A percentile compares a stretch with the other conserved stretches of the same genome.
Conservation (phyloP, 495 filamentous ascomycete species). For the Cryomyces minteri region DNA sequence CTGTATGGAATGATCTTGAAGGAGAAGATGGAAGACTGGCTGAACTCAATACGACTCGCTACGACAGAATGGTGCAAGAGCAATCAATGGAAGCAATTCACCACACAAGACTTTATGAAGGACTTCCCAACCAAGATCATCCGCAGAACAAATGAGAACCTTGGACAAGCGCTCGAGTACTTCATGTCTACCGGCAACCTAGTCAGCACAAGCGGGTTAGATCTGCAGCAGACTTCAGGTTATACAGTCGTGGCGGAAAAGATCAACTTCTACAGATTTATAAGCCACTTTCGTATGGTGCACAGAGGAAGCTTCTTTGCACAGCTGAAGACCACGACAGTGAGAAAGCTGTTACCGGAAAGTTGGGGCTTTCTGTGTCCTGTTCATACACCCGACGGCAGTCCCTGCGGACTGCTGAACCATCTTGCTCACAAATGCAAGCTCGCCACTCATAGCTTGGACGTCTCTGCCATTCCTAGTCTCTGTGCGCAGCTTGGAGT, state of each 20-base stretch:
- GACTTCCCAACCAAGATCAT: constrained; percentile 67
- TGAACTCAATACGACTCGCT: constrained; percentile 41
- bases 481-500: constrained; percentile 65
- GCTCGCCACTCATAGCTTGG: constrained; percentile 51
- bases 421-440: constrained; percentile 93
- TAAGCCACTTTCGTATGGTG: constrained; percentile 98
- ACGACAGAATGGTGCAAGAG: constrained; percentile 53
- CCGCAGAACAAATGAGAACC: constrained; percentile 64
- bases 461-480: constrained; percentile 52
- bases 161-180: constrained; percentile 75
- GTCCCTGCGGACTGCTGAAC: constrained; percentile 85
- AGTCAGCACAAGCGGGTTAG: constrained; percentile 72
- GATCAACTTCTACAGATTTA: constrained; percentile 97
- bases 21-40: constrained; percentile 78
- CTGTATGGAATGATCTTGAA: constrained; percentile 91
- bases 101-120: constrained; percentile 48
- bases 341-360: constrained; percentile 85
- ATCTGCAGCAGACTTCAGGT: constrained; percentile 84
- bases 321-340: constrained; percentile 89
- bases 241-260: constrained; percentile 96
- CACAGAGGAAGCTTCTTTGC: constrained; percentile 98
- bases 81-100: constrained; percentile 43
- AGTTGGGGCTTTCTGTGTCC: constrained; percentile 97
- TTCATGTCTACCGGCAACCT: constrained; percentile 95
- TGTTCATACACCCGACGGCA: constrained; percentile 92